Conservation (phyloP, 2,329 filamentous ascomycete species). For the Ophiocordyceps polyrhachis-furcata region DNA sequence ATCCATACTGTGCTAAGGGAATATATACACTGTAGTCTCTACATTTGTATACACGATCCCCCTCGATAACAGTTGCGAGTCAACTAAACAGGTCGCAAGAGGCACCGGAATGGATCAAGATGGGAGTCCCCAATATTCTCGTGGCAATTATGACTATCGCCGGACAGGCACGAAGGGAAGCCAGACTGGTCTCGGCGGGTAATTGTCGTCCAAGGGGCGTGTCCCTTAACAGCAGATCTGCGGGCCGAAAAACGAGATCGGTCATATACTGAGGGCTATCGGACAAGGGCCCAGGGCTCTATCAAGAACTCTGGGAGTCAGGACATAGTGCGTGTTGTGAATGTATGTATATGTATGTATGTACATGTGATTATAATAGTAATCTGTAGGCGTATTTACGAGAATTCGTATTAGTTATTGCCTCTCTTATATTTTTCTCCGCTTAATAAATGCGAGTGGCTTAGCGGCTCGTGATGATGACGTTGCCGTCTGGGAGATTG, state of each 20-base stretch:
- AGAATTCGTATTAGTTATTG: neutral
- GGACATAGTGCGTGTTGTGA: neutral
- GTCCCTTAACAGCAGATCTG: neutral
- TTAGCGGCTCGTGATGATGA: constrained; percentile 3
- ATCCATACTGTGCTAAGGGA: neutral
- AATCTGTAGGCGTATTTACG: too few species aligned
- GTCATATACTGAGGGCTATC: neutral
- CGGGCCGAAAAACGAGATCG: neutral
- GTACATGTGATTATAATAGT: too few species aligned
- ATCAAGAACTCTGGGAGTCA: neutral
- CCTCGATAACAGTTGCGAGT: neutral
- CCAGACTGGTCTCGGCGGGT: neutral
- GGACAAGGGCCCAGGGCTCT: neutral
- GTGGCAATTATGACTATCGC: neutral
- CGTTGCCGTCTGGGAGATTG: constrained; percentile 1
- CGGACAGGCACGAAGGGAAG: neutral
- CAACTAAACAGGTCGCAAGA: neutral
- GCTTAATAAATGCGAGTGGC: constrained; percentile 1
- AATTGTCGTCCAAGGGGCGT: neutral
- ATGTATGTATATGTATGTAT: too few species aligned
- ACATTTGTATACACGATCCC: too few species aligned
- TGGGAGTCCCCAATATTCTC: too few species aligned
- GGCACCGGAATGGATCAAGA: too few species aligned
- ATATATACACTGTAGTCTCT: neutral
- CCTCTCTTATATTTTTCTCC: neutral